Evolutionary conservation across 192 early-diverging fungal species (phyloP), one percentile per base, ranked within the genome.

Genomic region (Pilaira anomala): DNA sequence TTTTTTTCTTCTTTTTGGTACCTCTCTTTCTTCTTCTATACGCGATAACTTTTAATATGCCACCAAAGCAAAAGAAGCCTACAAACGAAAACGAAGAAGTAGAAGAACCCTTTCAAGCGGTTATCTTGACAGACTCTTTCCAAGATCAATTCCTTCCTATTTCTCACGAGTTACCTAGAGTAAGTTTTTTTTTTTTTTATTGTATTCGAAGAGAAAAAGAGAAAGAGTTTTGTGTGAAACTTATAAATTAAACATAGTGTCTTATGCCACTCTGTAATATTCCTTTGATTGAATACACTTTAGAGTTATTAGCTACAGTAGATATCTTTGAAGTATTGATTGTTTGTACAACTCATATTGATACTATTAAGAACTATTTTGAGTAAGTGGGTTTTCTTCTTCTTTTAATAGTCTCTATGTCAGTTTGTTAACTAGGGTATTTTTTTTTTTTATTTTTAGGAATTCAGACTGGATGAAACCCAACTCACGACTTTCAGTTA

Each of bases 251-350:
- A 29, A 12, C 16, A 21, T 71, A 92, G 86, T 95, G 94, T 68
- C 78, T 99, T 68, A 76, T 98, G 54, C 94, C 93, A 16, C 82
- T 99, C 22, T 91, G 88, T 77, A 99, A 99, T 73, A 90, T 95
- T 25, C 97, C 97, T 0, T 77, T 99, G 64, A 90, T 99, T 65
- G 93, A 97, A 70, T 98, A 99, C 71, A 94, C 95, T 0, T 82
- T 99, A 42, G 97, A 99, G 72, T 84, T 93, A 52, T 79, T 99
- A 22, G 94, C 94, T 6, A 77, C 86, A 4, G 87, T 92, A 7
- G 91, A 90, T 26, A 91, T 98, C 1, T 78, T 90, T 57, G 92
- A 96, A 66, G 82, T 95, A 18, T 89, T 90, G 63, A 68, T 99
- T 55, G 79, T 97, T 42, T 93, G 93, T 77, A 85, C 87, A 57